These are phyloP conservation scores for Aspergillus chevalieri DNA, from an alignment of 2,329 filamentous ascomycete species.

Conservation along the genomic window DNA sequence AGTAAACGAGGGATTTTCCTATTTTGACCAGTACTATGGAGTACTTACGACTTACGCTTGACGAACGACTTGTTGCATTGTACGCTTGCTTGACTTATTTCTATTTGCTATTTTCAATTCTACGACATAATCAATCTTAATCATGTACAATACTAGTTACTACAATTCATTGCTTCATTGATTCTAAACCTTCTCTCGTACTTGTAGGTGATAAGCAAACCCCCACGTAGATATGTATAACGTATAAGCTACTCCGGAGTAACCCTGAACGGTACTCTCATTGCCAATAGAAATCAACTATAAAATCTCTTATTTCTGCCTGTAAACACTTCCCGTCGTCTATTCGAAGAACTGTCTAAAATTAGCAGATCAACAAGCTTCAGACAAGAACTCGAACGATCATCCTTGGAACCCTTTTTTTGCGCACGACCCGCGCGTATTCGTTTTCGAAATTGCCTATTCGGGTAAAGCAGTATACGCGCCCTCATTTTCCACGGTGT, in stretches of 20 bases:
- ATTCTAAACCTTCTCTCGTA: not conserved
- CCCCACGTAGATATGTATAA: not conserved
- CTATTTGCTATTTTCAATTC: too few relatives aligned
- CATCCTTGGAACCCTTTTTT: not conserved
- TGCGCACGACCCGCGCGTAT: not conserved
- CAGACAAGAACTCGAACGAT: slow-evolving; percentile 5
- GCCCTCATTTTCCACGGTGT: not conserved
- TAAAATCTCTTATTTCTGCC: not conserved
- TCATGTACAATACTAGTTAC: not conserved
- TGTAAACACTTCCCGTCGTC: not conserved
- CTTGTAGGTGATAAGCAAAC: not conserved
- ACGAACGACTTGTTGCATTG: not conserved
- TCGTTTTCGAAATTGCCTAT: not conserved
- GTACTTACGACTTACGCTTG: not conserved
- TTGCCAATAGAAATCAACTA: not conserved
- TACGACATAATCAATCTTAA: not conserved
- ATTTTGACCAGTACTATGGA: not conserved
- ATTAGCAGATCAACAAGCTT: not conserved
- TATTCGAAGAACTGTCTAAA: not conserved
- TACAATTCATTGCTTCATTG: not conserved
- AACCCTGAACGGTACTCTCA: not conserved
- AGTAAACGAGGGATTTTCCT: slow-evolving; percentile 34
- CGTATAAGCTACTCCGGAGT: not conserved
- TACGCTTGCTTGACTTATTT: not conserved
- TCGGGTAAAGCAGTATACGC: not conserved